Percentiles rank a stretch among this genome's conserved stretches.
phyloP scores from a whole-genome alignment of 2,329 filamentous ascomycete genomes.

The Neofusicoccum sp. region DNA sequence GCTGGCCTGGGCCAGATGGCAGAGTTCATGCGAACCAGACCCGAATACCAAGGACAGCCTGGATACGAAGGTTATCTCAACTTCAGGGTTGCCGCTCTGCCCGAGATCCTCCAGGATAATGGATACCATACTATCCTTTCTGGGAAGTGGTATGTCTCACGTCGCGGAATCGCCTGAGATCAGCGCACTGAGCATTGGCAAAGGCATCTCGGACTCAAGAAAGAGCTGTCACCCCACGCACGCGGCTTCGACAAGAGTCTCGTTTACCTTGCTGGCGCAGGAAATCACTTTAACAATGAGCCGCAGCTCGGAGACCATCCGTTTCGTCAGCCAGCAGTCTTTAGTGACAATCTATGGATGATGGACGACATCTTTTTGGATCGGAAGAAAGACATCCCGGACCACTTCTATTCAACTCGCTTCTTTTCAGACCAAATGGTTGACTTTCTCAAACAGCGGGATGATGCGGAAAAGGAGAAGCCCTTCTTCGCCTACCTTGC shows the following conservation, averaged over 20 bases:
- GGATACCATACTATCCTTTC: conserved; percentile 10
- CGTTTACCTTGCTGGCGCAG: conserved; percentile 11
- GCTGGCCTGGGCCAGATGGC: conserved; percentile 17
- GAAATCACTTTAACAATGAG: conserved; percentile 18
- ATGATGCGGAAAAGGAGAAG: conserved; percentile 9
- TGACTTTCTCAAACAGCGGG: conserved; percentile 1
- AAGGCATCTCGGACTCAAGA: conserved; percentile 16
- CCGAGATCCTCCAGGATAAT: conserved; percentile 17
- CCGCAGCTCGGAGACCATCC: conserved; percentile 17
- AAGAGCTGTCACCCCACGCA: conserved; percentile 12
- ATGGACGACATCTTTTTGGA: conserved; percentile 10
- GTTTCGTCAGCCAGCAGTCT: background rate
- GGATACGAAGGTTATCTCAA: conserved; percentile 18
- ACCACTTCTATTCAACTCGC: conserved; percentile 10
- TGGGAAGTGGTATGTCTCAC: conserved; percentile 7
- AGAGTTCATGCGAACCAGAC: background rate
- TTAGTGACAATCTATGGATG: conserved; percentile 9
- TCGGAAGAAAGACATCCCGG: conserved; percentile 10
- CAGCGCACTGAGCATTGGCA: background rate
- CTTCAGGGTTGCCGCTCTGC: conserved; percentile 13
- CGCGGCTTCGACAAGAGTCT: conserved; percentile 17
- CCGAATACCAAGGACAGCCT: conserved; percentile 10
- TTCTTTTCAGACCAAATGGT: conserved; percentile 8
- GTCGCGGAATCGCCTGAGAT: no score
- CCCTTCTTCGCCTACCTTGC: conserved; percentile 18